Percentiles rank a stretch among this genome's conserved stretches.
Evolutionary conservation across 352 stramenopile species (phyloP).

Genomic region (Pythium pyrilobum): DNA sequence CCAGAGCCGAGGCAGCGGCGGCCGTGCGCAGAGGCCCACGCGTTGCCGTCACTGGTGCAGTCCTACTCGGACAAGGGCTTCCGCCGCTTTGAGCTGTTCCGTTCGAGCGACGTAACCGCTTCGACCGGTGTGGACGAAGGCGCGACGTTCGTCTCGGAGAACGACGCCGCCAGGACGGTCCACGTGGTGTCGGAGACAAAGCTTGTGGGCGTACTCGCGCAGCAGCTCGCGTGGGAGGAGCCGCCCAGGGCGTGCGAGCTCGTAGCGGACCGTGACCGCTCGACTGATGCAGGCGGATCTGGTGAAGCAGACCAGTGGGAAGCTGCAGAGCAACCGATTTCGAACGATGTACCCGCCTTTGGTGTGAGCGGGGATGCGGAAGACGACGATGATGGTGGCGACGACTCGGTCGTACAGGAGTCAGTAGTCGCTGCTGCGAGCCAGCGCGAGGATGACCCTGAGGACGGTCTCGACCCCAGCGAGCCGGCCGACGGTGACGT

Average conservation of each 20-base stretch:
- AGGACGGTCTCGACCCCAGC: neutral
- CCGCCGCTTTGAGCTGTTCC: neutral
- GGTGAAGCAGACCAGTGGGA: too few species aligned
- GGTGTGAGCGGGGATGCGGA: too few species aligned
- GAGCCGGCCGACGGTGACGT: neutral
- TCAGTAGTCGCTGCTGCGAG: neutral
- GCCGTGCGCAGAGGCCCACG: neutral
- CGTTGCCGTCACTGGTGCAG: conserved; percentile 7
- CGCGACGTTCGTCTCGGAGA: conserved; percentile 4
- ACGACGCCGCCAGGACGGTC: neutral
- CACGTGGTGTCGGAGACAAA: neutral
- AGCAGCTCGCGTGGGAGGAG: conserved; percentile 4
- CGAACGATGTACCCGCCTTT: too few species aligned
- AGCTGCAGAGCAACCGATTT: too few species aligned
- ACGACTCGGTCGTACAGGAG: too few species aligned
- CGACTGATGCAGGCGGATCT: too few species aligned
- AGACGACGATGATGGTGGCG: neutral
- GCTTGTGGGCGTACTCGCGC: neutral
- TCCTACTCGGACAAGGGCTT: conserved; percentile 3
- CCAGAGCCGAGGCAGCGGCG: conserved; percentile 12
- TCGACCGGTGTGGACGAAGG: neutral
- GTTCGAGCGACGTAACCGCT: neutral
- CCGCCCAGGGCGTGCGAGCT: too few species aligned
- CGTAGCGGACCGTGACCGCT: too few species aligned
- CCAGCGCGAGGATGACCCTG: neutral